Base-by-base conservation (phyloP, 163 green algal genomes). In the Prototheca wickerhamii region DNA sequence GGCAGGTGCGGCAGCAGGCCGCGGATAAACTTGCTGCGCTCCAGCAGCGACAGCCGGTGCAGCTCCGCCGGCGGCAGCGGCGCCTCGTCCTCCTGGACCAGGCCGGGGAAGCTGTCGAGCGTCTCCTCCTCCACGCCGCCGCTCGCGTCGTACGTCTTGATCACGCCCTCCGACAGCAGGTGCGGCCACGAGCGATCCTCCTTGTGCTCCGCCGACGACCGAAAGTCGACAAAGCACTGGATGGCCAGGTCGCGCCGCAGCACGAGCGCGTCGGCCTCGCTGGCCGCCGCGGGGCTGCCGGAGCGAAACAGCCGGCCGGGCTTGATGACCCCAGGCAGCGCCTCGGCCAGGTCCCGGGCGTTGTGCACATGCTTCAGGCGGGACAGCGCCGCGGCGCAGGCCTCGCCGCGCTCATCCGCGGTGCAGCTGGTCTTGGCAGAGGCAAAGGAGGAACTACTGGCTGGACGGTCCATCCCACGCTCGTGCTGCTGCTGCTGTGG, bases 261-360 rank as follows among this genome's bases (percentile, higher is more conserved):
- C 21, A 70, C n/a, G 28, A 53, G n/a, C 21, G 71, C 59, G 29
- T 83, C 73, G 21, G 69, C 37, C 30, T 53, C 42, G 0, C 49
- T 55, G 1, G 65, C 73, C 43, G 53, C 28, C 4, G 58, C 44
- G 1, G 69, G 69, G 46, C 58, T 75, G 33, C 72, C 76, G 1
- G 61, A 58, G 10, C 76, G 64, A 20, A 76, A 74, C 3, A 82
- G 5, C 1, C 62, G 65, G 25, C 76, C 76, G 65, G 69, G 73
- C 26, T 50, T 43, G 30, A 85, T 77, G 17, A 25, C n/a, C n/a
- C n/a, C 37, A n/a, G 64, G 43, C 18, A 53, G 68, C 0, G 73
- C 67, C 25, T 79, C 69, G 30, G 76, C 69, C 21, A 85, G 55
- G 35, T 85, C 78, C 33, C 78, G 60, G 17, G 70, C 68, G 58